phyloP scores from a whole-genome alignment of 192 early-diverging fungal genomes.

The Coemansia sp. region DNA sequence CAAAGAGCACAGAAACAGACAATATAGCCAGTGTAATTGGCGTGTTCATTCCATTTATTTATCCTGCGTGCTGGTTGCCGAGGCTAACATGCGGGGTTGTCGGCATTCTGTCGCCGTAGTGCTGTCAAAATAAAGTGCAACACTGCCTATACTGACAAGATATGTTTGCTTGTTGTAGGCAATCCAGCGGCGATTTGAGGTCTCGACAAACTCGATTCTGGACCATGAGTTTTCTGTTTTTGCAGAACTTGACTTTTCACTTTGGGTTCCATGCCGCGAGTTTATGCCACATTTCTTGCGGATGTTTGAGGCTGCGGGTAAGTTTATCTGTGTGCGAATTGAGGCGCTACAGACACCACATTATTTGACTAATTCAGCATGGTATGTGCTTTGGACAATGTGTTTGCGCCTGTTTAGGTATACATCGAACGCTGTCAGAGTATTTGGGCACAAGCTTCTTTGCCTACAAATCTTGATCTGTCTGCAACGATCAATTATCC shows the following conservation, averaged over 20 bases:
- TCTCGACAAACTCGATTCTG: conserved; percentile 74
- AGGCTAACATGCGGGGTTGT: neutral
- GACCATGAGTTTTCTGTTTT: conserved; percentile 92
- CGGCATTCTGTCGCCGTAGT: too few relatives aligned
- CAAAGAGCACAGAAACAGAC: neutral
- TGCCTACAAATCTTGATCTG: conserved; percentile 5
- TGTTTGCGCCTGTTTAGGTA: conserved; percentile 8
- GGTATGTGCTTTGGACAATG: neutral
- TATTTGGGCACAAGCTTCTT: conserved; percentile 36
- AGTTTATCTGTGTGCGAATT: neutral
- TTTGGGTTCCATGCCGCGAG: conserved; percentile 83
- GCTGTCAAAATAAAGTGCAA: neutral
- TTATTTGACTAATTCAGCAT: neutral
- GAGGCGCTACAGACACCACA: neutral
- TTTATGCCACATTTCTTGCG: conserved; percentile 92
- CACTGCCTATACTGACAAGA: neutral
- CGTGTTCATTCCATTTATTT: neutral
- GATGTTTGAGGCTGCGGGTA: conserved; percentile 68
- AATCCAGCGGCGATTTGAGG: conserved; percentile 73
- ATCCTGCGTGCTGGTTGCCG: neutral
- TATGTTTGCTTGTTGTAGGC: conserved; percentile 43
- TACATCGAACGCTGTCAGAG: conserved; percentile 29
- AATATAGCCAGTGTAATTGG: neutral
- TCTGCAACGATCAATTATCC: neutral
- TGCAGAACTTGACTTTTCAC: conserved; percentile 84